Percentiles rank a stretch among this genome's conserved stretches.
Conservation (phyloP, 805 yeast species). For the Spathaspora girioi region DNA sequence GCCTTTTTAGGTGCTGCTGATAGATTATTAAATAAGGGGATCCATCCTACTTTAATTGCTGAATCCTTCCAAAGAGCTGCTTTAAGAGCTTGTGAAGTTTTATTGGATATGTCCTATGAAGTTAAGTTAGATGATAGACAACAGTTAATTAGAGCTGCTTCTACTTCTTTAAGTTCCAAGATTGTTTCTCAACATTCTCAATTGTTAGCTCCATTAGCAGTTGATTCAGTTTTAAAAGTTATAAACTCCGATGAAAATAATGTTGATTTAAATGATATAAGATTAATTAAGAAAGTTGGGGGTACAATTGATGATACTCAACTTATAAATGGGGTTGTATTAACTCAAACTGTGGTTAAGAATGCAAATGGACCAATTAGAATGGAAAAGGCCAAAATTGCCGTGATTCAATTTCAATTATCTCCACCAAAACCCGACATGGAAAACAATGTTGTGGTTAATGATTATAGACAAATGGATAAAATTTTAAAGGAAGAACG, state of each 20-base stretch:
- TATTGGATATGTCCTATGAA: constrained; percentile 79
- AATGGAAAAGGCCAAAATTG: constrained; percentile 90
- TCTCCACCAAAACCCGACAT: constrained; percentile 97
- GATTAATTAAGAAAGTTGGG: constrained; percentile 90
- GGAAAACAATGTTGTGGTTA: constrained; percentile 96
- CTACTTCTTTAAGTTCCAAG: constrained; percentile 90
- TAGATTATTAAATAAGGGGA: constrained; percentile 79
- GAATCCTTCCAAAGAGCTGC: constrained; percentile 93
- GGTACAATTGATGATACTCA: constrained; percentile 98
- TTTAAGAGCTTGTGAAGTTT: constrained; percentile 70
- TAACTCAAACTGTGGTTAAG: constrained; percentile 86
- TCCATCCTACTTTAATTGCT: constrained; percentile 93
- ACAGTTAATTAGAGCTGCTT: constrained; percentile 84
- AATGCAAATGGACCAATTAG: constrained; percentile 94
- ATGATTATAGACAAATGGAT: constrained; percentile 98
- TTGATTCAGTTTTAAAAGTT: constrained; percentile 85
- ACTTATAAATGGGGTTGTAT: constrained; percentile 86
- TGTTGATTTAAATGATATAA: constrained; percentile 84
- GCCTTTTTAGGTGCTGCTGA: constrained; percentile 95
- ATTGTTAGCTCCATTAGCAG: constrained; percentile 87
- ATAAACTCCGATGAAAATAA: constrained; percentile 54
- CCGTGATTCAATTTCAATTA: constrained; percentile 86
- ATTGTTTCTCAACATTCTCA: constrained; percentile 91
- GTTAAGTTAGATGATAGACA: constrained; percentile 79
- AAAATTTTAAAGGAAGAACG: constrained; percentile 97